Evolutionary conservation across 1,284 basidiomycete species (phyloP).

Genomic region (Agaricales sp.): DNA sequence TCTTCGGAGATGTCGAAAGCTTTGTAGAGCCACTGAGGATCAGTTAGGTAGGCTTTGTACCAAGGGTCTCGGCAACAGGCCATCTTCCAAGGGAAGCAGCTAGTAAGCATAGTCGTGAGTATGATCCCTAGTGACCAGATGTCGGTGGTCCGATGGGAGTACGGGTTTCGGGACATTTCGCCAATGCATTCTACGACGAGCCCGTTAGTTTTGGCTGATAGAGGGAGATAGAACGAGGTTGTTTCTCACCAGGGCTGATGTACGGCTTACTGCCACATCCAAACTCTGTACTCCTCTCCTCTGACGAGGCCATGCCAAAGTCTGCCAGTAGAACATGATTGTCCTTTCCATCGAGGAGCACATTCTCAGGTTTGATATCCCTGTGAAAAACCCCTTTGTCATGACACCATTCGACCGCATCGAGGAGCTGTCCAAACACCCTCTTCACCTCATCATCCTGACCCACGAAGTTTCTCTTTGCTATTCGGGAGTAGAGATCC

Average conservation of each 20-base stretch:
- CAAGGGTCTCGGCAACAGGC: neutral
- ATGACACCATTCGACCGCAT: constrained; percentile 43
- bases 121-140: neutral
- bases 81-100: constrained; percentile 8
- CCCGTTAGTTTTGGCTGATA: neutral
- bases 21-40: neutral
- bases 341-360: constrained; percentile 50
- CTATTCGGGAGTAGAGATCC: constrained; percentile 57
- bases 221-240: constrained; percentile 10
- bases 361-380: constrained; percentile 74
- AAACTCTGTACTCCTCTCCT: constrained; percentile 52
- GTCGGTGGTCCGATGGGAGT: neutral
- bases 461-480: constrained; percentile 29
- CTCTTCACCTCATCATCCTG: constrained; percentile 47
- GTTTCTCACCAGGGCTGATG: constrained; percentile 56
- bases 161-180: neutral
- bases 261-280: constrained; percentile 68
- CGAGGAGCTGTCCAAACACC: constrained; percentile 61
- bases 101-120: neutral
- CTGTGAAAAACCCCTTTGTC: constrained; percentile 1
- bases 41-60: neutral
- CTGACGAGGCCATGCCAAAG: constrained; percentile 67
- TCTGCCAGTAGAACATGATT: constrained; percentile 56
- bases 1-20: neutral
- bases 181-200: constrained; percentile 1